Conservation (phyloP, 345 rosid species). For the Citrus sp. region DNA sequence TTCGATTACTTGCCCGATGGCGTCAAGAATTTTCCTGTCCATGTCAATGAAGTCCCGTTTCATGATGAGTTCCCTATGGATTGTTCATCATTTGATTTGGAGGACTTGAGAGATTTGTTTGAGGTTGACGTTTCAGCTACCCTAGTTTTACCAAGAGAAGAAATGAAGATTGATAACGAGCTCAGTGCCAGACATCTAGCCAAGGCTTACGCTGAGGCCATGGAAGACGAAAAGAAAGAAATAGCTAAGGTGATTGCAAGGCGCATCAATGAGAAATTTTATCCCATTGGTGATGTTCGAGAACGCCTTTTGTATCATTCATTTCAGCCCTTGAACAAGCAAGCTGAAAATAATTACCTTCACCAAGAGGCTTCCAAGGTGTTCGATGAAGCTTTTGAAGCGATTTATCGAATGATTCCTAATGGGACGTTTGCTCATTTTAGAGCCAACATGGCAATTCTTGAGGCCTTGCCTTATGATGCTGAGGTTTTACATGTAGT, state of each 20-base stretch:
- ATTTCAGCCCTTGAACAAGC: slow-evolving; percentile 9
- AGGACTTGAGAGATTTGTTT: slow-evolving; percentile 8
- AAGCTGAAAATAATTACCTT: slow-evolving; percentile 8
- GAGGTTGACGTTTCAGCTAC: not conserved
- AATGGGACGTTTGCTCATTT: slow-evolving; percentile 52
- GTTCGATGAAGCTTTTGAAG: not conserved
- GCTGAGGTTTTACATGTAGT: slow-evolving; percentile 36
- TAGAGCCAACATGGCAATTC: slow-evolving; percentile 44
- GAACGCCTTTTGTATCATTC: slow-evolving; percentile 19
- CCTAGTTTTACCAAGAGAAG: slow-evolving; percentile 13
- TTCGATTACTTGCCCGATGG: not conserved
- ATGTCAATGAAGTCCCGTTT: not conserved
- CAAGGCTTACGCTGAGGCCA: slow-evolving; percentile 22
- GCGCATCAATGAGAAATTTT: slow-evolving; percentile 21
- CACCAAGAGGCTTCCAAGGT: slow-evolving; percentile 17
- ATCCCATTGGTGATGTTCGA: slow-evolving; percentile 6
- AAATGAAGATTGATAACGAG: not conserved
- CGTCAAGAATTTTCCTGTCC: not conserved
- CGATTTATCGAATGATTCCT: slow-evolving; percentile 47
- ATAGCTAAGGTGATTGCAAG: slow-evolving; percentile 18
- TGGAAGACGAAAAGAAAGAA: slow-evolving; percentile 9
- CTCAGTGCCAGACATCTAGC: slow-evolving; percentile 6
- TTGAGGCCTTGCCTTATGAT: slow-evolving; percentile 29
- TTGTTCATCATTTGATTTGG: not conserved
- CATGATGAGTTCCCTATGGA: not conserved